These are phyloP conservation scores for Beauveria sp. DNA, from an alignment of 2,329 filamentous ascomycete species.

Conservation along the genomic window DNA sequence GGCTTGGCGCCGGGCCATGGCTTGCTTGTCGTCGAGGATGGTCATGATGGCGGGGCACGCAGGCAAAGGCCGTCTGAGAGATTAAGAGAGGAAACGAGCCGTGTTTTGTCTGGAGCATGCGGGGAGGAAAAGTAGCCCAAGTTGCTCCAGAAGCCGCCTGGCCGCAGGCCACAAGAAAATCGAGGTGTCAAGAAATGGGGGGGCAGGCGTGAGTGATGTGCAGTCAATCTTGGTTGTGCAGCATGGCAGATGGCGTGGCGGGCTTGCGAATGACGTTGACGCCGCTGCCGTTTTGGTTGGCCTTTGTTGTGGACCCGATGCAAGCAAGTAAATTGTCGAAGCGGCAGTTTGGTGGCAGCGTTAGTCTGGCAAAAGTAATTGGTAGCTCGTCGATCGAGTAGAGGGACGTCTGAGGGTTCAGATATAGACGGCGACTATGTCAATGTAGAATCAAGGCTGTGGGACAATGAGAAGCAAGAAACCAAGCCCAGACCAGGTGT, in stretches of 20 bases:
- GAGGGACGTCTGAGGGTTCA: not conserved
- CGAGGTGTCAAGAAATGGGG: not conserved
- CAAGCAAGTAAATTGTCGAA: not conserved
- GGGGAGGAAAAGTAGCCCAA: not conserved
- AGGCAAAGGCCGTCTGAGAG: not conserved
- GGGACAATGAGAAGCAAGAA: not conserved
- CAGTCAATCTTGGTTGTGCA: not conserved
- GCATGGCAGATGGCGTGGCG: not conserved
- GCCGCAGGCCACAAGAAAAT: not conserved
- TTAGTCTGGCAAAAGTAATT: not conserved
- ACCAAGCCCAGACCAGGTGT: not conserved
- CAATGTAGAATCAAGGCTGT: not conserved
- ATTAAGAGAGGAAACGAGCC: not conserved
- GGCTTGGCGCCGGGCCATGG: slow-evolving; percentile 14
- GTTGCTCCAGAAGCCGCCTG: not conserved
- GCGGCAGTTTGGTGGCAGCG: not conserved
- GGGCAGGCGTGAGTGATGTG: not conserved
- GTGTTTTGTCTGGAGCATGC: not conserved
- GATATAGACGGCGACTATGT: not conserved
- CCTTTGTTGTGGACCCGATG: not conserved
- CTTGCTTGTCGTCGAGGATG: slow-evolving; percentile 21
- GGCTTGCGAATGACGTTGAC: not conserved
- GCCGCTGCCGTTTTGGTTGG: not conserved
- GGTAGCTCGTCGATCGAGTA: not conserved
- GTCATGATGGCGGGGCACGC: slow-evolving; percentile 18